phyloP scores from a whole-genome alignment of 495 filamentous ascomycete species.

The Neurospora tetraspora region DNA sequence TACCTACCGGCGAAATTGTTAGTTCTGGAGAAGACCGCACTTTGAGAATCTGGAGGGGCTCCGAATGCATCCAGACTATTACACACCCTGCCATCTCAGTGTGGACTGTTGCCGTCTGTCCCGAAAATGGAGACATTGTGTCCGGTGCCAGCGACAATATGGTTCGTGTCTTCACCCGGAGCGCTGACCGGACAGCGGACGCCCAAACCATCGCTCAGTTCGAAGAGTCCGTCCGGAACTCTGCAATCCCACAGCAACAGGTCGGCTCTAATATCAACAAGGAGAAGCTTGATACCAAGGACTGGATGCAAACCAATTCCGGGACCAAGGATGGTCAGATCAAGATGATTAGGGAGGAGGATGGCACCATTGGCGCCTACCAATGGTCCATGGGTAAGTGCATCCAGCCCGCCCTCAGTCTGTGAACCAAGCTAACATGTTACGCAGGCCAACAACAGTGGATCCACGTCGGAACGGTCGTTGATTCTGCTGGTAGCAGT shows the following conservation, averaged over 20 bases:
- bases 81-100: conserved; percentile 96
- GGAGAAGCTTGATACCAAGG: conserved; percentile 75
- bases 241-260: conserved; percentile 77
- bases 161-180: conserved; percentile 75
- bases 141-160: conserved; percentile 85
- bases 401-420: not conserved
- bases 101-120: conserved; percentile 77
- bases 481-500: conserved; percentile 77
- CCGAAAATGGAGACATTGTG: conserved; percentile 80
- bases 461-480: conserved; percentile 86
- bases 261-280: conserved; percentile 67
- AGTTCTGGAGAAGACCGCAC: conserved; percentile 93
- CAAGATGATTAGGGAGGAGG: conserved; percentile 72
- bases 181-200: conserved; percentile 56
- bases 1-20: conserved; percentile 78
- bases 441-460: conserved; percentile 43
- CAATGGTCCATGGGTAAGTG: conserved; percentile 56
- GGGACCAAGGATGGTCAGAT: conserved; percentile 93
- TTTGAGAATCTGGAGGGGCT: conserved; percentile 73
- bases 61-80: conserved; percentile 84
- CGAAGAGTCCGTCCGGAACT: conserved; percentile 68
- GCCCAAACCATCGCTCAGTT: conserved; percentile 50
- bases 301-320: conserved; percentile 67
- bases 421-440: conserved; percentile 4
- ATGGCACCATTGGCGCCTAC: conserved; percentile 72